Conservation (phyloP, 2,329 filamentous ascomycete genomes). For the Coleophoma eucalyptorum region DNA sequence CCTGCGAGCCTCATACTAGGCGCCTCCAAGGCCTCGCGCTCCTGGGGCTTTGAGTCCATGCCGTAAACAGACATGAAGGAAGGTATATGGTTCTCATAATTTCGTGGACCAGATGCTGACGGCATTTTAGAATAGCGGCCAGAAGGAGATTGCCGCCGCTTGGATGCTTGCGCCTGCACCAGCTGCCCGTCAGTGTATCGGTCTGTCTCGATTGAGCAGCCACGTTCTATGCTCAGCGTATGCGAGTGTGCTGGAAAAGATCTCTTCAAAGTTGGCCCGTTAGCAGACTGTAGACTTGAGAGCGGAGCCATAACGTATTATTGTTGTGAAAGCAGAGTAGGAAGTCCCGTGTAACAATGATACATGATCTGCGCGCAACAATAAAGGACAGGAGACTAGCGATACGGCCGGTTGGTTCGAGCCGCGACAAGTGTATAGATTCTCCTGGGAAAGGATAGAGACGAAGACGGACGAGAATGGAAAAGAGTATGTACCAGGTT, state of each 20-base stretch:
- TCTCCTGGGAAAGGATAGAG: constrained; percentile 4
- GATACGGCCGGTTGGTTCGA: constrained; percentile 8
- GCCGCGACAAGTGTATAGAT: constrained; percentile 1
- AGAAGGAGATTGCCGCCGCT: constrained; percentile 5
- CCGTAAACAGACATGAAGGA: constrained; percentile 75
- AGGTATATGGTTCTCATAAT: constrained; percentile 69
- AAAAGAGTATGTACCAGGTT: constrained; percentile 18
- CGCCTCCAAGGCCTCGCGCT: constrained; percentile 12
- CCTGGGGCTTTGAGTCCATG: constrained; percentile 41
- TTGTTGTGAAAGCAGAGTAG: constrained; percentile 1
- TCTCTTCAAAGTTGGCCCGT: constrained; percentile 23
- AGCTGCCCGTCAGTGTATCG: constrained; percentile 2
- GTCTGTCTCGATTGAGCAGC: constrained; percentile 4
- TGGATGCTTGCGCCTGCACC: constrained; percentile 12
- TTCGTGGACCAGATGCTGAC: constrained; percentile 55
- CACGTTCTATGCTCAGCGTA: constrained; percentile 14
- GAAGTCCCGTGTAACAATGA: constrained; percentile 4
- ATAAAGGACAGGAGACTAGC: constrained; percentile 6
- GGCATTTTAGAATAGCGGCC: constrained; percentile 44
- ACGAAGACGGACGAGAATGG: constrained; percentile 8
- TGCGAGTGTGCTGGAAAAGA: constrained; percentile 16
- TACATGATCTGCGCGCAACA: constrained; percentile 9
- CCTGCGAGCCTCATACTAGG: constrained; percentile 17
- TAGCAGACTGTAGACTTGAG: constrained; percentile 21
- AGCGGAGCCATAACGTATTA: constrained; percentile 14